Conservation (phyloP, 257 asterid species). For the Solanum chiquidenum region DNA sequence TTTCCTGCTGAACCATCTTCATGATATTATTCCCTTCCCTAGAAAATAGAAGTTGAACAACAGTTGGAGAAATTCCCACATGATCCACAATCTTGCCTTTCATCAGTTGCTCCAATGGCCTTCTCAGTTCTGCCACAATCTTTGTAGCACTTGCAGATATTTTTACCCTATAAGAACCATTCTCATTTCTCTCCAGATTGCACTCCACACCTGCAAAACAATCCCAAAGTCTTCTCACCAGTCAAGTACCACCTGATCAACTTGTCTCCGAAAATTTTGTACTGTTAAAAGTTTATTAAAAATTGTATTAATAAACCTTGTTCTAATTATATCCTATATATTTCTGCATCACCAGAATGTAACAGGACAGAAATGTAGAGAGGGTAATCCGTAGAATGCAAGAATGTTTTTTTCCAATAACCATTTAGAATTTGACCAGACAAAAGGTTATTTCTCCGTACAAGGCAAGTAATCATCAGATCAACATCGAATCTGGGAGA, state of each 20-base stretch:
- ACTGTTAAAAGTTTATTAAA: background rate
- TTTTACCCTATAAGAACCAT: constrained; percentile 64
- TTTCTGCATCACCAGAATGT: background rate
- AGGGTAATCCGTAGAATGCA: background rate
- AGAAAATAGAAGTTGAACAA: constrained; percentile 56
- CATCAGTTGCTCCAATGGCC: constrained; percentile 62
- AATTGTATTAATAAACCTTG: background rate
- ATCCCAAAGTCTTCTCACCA: background rate
- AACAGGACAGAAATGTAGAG: background rate
- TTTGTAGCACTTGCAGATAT: constrained; percentile 73
- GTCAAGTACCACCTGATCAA: background rate
- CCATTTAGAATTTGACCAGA: background rate
- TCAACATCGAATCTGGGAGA: background rate
- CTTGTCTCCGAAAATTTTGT: background rate
- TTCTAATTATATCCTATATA: background rate
- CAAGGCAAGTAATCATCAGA: background rate
- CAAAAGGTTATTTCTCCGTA: background rate
- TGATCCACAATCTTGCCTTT: constrained; percentile 52
- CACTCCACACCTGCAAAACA: constrained; percentile 68
- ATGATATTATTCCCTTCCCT: constrained; percentile 63
- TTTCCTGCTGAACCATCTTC: constrained; percentile 49
- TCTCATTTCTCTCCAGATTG: constrained; percentile 33
- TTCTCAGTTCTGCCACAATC: constrained; percentile 65
- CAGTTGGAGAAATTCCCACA: constrained; percentile 53
- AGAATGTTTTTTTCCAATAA: background rate